phyloP scores from a whole-genome alignment of 768 basidiomycete species.

The Phanerodontia chrysosporium region DNA sequence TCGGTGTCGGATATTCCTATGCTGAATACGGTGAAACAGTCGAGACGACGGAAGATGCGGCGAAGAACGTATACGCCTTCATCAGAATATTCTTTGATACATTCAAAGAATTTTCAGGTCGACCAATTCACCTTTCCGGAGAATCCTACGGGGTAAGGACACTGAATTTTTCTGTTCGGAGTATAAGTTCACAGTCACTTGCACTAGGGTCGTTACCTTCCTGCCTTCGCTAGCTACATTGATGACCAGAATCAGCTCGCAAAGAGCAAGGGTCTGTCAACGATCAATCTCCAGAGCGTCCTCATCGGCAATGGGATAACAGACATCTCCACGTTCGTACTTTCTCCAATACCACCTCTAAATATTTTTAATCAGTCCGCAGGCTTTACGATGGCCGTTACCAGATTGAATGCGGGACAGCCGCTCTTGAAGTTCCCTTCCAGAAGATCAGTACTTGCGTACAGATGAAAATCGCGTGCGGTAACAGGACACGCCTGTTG shows the following conservation, averaged over 20 bases:
- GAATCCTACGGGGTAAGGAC: constrained; percentile 71
- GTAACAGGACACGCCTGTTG: too few relatives aligned
- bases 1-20: constrained; percentile 70
- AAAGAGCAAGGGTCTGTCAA: constrained; percentile 41
- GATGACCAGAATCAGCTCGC: constrained; percentile 65
- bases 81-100: constrained; percentile 77
- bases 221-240: constrained; percentile 72
- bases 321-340: constrained; percentile 43
- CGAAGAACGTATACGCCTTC: constrained; percentile 71
- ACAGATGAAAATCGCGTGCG: constrained; percentile 56
- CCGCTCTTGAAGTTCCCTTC: constrained; percentile 51
- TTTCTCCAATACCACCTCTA: background rate
- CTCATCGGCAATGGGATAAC: constrained; percentile 73
- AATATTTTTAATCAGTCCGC: background rate
- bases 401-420: constrained; percentile 46
- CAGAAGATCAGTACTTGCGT: constrained; percentile 42
- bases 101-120: constrained; percentile 65
- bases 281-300: constrained; percentile 66
- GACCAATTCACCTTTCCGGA: constrained; percentile 69
- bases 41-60: constrained; percentile 77
- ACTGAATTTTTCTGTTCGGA: too few relatives aligned
- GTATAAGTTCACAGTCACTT: too few relatives aligned
- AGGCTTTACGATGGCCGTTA: constrained; percentile 41
- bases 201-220: constrained; percentile 74
- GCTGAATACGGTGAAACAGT: constrained; percentile 65